These are phyloP conservation scores for Vinca major DNA, from an alignment of 305 asterid genomes.

Conservation along the genomic window DNA sequence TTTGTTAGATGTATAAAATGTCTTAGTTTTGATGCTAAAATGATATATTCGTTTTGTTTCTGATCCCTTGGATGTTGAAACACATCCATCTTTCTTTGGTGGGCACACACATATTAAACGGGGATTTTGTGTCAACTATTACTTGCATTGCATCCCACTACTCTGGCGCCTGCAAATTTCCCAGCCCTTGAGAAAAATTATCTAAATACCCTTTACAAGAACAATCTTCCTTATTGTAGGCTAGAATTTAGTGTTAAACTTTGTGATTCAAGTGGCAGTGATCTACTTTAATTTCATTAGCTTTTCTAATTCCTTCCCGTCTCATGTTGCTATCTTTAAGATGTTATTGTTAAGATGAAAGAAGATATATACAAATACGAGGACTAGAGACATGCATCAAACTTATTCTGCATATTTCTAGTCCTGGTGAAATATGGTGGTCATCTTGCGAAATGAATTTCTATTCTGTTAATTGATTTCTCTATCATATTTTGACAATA, in stretches of 20 bases:
- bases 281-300: background rate
- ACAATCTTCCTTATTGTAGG: background rate
- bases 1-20: background rate
- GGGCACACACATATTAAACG: background rate
- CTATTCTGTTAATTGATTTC: background rate
- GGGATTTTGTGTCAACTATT: background rate
- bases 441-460: background rate
- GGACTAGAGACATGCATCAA: background rate
- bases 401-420: background rate
- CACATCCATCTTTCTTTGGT: background rate
- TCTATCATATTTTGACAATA: constrained; percentile 2
- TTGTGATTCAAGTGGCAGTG: background rate
- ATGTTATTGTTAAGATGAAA: background rate
- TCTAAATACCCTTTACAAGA: background rate
- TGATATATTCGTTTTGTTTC: background rate
- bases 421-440: constrained; percentile 1
- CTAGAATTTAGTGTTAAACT: background rate
- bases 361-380: background rate
- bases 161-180: background rate
- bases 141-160: background rate
- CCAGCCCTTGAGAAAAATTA: background rate
- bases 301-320: background rate
- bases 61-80: background rate
- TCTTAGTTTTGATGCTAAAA: background rate
- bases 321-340: background rate